Evolutionary conservation across 108 stramenopile species (phyloP).

Genomic region (Cyclotella choctawhatcheeana): DNA sequence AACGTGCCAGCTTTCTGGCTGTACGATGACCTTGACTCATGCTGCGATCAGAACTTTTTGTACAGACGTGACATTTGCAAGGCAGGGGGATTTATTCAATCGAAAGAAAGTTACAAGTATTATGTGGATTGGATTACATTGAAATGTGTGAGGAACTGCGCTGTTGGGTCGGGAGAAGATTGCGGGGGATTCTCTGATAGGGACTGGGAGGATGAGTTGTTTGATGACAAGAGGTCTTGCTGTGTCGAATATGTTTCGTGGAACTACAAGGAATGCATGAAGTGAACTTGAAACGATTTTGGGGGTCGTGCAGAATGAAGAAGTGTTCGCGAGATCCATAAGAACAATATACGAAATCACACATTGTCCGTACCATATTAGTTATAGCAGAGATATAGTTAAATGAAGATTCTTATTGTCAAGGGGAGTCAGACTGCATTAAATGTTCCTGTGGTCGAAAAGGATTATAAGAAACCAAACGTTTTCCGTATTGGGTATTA

Average conservation of each 20-base stretch:
- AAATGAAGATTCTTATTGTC: no score
- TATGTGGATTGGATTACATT: constrained; percentile 5
- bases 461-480: no score
- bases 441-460: no score
- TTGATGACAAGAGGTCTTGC: constrained; percentile 1
- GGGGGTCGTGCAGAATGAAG: no score
- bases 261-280: not conserved
- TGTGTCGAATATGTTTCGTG: not conserved
- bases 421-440: no score
- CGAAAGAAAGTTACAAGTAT: not conserved
- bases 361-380: no score
- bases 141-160: constrained; percentile 3
- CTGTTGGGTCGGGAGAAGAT: not conserved
- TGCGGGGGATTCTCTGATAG: constrained; percentile 1
- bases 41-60: not conserved
- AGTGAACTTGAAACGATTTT: no score
- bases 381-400: no score
- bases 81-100: not conserved
- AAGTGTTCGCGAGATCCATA: no score
- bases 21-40: not conserved
- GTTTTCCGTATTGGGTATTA: no score
- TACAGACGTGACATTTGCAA: not conserved
- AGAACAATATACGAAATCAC: no score
- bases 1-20: not conserved
- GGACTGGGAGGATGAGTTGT: constrained; percentile 1